Evolutionary conservation across 2,329 filamentous ascomycete genomes (phyloP), one percentile per base, ranked within the genome.

Genomic region (Cladosporium sp.): DNA sequence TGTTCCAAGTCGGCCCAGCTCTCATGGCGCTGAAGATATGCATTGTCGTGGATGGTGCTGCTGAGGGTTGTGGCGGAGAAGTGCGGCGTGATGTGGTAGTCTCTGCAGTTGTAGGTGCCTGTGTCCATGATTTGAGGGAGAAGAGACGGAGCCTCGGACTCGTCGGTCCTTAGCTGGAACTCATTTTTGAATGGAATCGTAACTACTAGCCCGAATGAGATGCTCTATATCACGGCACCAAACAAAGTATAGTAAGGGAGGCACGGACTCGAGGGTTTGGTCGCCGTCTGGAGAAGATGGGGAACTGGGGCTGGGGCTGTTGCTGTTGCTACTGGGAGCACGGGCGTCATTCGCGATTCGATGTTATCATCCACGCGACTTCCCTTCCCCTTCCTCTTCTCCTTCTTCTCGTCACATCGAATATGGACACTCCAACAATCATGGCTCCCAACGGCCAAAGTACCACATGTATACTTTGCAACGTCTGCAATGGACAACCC

Each of bases 21-120:
- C 55, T 72, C 70, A 64, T 71, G 67, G 55, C 66, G 67, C 7
- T 54, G 51, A n/a, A 59, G 39, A 15, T 37, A 12, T 30, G 52
- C 39, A 43, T 45, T 30, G 25, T 25, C n/a, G 51, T 25, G 51
- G 38, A 39, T 58, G 36, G 3, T 61, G n/a, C 59, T 63, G 42
- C 61, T 45, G 60, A 64, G 60, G 19, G 67, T 66, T 12, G 68
- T 64, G 2, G 66, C 54, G 5, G 66, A 60, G 55, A 67, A 65
- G 52, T 67, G 68, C 1, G 67, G 70, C 3, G 63, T 56, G 40
- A 72, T 60, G 56, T 70, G 59, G 61, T 74, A 73, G 65, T 74
- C 72, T 50, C 72, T 64, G 62, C 70, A 73, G 37, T 74, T 74
- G 66, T 68, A 70, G 57, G 72, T 68, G 58, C 72, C 70, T 22